These are phyloP conservation scores for Cladosporium halotolerans DNA, from an alignment of 2,329 filamentous ascomycete species.

Conservation along the genomic window DNA sequence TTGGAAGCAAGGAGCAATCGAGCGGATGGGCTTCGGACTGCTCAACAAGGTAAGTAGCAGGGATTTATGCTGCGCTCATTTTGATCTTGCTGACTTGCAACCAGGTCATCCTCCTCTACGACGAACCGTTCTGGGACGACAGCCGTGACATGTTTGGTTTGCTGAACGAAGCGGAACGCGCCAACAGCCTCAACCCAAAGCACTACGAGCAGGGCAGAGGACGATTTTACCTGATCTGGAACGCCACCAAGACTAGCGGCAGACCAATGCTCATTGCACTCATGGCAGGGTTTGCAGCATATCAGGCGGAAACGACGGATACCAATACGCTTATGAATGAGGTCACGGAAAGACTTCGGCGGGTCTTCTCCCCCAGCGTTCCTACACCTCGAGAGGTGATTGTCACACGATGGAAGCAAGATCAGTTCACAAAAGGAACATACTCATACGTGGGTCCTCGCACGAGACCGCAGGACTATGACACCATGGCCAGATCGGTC, in stretches of 20 bases:
- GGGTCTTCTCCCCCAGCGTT: conserved; percentile 62
- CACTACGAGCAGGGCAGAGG: conserved; percentile 75
- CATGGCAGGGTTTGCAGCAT: conserved; percentile 92
- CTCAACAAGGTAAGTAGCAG: conserved; percentile 66
- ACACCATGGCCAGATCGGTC: conserved; percentile 76
- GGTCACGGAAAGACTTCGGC: conserved; percentile 69
- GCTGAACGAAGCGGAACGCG: conserved; percentile 64
- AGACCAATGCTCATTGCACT: conserved; percentile 79
- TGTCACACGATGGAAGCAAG: conserved; percentile 85
- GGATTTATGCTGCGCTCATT: neutral
- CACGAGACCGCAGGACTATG: conserved; percentile 82
- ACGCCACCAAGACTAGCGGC: conserved; percentile 83
- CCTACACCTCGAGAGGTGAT: conserved; percentile 78
- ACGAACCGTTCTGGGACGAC: conserved; percentile 84
- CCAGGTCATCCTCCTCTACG: conserved; percentile 74
- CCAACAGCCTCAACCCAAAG: conserved; percentile 66
- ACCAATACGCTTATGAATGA: conserved; percentile 73
- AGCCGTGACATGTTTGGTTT: conserved; percentile 90
- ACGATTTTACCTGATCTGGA: conserved; percentile 98
- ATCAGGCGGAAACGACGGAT: conserved; percentile 71
- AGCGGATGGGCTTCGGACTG: conserved; percentile 82
- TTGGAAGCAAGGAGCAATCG: conserved; percentile 76
- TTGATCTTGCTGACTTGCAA: conserved; percentile 13
- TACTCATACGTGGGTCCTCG: conserved; percentile 88
- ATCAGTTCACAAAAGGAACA: conserved; percentile 85